Evolutionary conservation across 176 grass and related monocot genomes (phyloP).

Genomic region (Tuctoria greenei): DNA sequence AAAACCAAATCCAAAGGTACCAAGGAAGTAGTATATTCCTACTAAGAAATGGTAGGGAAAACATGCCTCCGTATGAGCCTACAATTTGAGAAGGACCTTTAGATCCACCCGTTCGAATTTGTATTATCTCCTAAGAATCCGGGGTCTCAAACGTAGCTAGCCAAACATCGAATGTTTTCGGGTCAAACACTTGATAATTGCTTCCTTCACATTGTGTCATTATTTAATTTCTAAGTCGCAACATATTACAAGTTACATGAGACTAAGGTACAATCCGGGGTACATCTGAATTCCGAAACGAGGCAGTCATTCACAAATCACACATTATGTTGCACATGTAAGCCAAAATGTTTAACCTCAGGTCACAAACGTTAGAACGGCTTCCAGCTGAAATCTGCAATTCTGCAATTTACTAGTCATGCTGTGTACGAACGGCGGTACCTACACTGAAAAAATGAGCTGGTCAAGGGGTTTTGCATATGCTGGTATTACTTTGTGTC

Average conservation of each 20-base stretch:
- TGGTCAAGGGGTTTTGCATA: background rate
- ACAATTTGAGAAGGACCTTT: too few relatives aligned
- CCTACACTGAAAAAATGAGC: background rate
- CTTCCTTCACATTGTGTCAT: too few relatives aligned
- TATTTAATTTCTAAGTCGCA: background rate
- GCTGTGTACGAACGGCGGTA: conserved; percentile 4
- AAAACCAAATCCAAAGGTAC: too few relatives aligned
- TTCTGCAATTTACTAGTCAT: conserved; percentile 19
- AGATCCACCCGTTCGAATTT: too few relatives aligned
- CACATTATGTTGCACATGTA: background rate
- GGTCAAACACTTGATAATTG: too few relatives aligned
- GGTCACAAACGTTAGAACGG: background rate
- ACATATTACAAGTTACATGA: background rate
- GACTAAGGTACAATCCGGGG: background rate
- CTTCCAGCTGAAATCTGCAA: conserved; percentile 1
- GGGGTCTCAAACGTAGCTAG: background rate
- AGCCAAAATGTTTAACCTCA: background rate
- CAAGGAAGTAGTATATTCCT: too few relatives aligned
- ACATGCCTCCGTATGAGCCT: too few relatives aligned
- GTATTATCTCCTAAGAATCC: background rate
- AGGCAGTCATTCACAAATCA: background rate
- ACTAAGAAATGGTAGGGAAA: too few relatives aligned
- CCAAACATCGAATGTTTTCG: too few relatives aligned
- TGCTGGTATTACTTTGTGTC: background rate
- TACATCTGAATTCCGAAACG: background rate